phyloP scores from a whole-genome alignment of 2,329 filamentous ascomycete genomes.

The Aspergillus tanneri region DNA sequence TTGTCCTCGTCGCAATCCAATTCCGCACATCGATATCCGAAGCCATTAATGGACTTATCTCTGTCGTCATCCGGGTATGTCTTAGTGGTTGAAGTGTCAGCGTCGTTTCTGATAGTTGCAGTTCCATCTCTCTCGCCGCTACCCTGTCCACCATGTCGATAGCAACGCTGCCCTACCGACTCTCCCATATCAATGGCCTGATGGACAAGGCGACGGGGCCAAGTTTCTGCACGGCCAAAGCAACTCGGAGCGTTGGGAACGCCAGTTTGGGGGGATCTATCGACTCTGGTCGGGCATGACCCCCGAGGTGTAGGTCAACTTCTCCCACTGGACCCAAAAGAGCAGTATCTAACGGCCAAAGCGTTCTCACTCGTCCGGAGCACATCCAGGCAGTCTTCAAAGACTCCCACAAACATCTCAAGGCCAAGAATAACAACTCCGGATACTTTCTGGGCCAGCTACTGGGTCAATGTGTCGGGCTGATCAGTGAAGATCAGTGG shows the following conservation, averaged over 20 bases:
- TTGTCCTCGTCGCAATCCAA: too few relatives aligned
- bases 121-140: too few relatives aligned
- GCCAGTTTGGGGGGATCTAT: conserved; percentile 39
- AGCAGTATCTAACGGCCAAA: conserved; percentile 19
- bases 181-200: conserved; percentile 28
- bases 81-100: too few relatives aligned
- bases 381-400: conserved; percentile 41
- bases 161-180: conserved; percentile 6
- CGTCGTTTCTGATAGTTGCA: too few relatives aligned
- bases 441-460: conserved; percentile 44
- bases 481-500: conserved; percentile 37
- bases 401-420: conserved; percentile 47
- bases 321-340: background rate
- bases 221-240: conserved; percentile 43
- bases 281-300: conserved; percentile 41
- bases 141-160: conserved; percentile 7
- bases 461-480: conserved; percentile 46
- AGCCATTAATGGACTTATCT: too few relatives aligned
- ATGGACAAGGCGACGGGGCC: conserved; percentile 41
- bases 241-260: conserved; percentile 36
- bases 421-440: conserved; percentile 44
- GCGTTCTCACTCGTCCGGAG: conserved; percentile 36
- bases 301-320: conserved; percentile 40
- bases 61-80: too few relatives aligned
- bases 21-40: too few relatives aligned